phyloP scores from a whole-genome alignment of 2,329 filamentous ascomycete species.

The Tothia fuscella region DNA sequence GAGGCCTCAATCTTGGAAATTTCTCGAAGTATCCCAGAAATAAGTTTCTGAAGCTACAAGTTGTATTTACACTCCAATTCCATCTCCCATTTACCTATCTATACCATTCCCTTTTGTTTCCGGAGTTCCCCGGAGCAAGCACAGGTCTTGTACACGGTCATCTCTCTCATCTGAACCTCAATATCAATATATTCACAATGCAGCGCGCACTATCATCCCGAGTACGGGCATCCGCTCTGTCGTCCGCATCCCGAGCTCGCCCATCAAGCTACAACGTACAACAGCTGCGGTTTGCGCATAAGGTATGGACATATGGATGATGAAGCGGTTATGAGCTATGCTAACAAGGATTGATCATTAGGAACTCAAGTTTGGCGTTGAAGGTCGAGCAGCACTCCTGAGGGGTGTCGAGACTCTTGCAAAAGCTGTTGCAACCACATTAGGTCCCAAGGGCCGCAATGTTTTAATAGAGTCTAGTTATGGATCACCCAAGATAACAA shows the following conservation, averaged over 20 bases:
- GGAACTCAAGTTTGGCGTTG: slow-evolving; percentile 98
- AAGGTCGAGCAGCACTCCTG: slow-evolving; percentile 78
- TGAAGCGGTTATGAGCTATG: slow-evolving; percentile 12
- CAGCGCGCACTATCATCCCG: slow-evolving; percentile 85
- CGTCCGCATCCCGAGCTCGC: slow-evolving; percentile 41
- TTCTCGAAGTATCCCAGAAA: too few species aligned
- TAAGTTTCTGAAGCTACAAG: too few species aligned
- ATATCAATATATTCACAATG: too few species aligned
- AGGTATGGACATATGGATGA: slow-evolving; percentile 49
- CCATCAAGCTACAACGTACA: slow-evolving; percentile 56
- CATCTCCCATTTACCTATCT: too few species aligned
- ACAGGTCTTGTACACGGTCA: too few species aligned
- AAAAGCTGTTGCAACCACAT: slow-evolving; percentile 87
- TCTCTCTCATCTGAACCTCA: too few species aligned
- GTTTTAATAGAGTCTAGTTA: slow-evolving; percentile 98
- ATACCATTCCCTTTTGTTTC: too few species aligned
- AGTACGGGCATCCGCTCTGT: slow-evolving; percentile 68
- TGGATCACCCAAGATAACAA: slow-evolving; percentile 98
- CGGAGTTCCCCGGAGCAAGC: too few species aligned
- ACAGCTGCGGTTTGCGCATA: slow-evolving; percentile 94
- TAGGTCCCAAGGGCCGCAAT: slow-evolving; percentile 96
- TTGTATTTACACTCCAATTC: too few species aligned
- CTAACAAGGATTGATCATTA: slow-evolving; percentile 25
- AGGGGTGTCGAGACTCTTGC: slow-evolving; percentile 94
- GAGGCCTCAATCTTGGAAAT: too few species aligned